Evolutionary conservation across 371 early-diverging fungal genomes (phyloP).

Genomic region (Circinella umbellata): DNA sequence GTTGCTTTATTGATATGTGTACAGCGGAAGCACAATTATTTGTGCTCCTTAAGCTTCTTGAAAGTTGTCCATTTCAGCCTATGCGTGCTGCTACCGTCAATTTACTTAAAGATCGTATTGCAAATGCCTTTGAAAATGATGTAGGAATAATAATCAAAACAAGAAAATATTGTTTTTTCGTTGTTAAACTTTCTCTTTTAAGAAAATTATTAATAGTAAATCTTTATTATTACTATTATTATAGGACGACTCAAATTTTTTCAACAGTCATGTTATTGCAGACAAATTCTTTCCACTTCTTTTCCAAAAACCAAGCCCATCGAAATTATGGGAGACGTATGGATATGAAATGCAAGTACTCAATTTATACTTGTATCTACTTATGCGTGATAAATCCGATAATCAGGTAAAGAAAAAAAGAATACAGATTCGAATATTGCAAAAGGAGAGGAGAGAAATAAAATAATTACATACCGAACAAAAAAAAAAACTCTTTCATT

Average conservation of each 20-base stretch:
- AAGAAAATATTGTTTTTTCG: not conserved
- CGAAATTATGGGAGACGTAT: conserved; percentile 23
- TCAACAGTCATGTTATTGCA: conserved; percentile 16
- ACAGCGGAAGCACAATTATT: conserved; percentile 25
- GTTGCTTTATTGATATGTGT: conserved; percentile 26
- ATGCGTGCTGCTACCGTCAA: conserved; percentile 35
- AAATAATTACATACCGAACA: too few species aligned
- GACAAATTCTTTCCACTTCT: conserved; percentile 24
- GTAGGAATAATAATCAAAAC: not conserved
- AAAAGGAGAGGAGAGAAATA: too few species aligned
- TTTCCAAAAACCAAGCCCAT: conserved; percentile 9
- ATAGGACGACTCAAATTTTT: not conserved
- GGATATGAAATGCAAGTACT: conserved; percentile 42
- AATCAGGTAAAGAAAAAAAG: conserved; percentile 20
- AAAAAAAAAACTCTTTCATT: too few species aligned
- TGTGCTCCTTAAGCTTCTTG: conserved; percentile 28
- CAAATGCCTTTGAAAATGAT: conserved; percentile 18
- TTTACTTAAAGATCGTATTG: conserved; percentile 33
- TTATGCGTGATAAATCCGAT: conserved; percentile 36
- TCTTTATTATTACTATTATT: not conserved
- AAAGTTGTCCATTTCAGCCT: conserved; percentile 24
- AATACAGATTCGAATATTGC: too few species aligned
- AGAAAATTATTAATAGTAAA: too few species aligned
- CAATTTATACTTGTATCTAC: conserved; percentile 46
- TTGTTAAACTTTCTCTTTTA: too few species aligned